Conservation (phyloP, 1,139 yeast genomes). For the Candida sanyaensis region DNA sequence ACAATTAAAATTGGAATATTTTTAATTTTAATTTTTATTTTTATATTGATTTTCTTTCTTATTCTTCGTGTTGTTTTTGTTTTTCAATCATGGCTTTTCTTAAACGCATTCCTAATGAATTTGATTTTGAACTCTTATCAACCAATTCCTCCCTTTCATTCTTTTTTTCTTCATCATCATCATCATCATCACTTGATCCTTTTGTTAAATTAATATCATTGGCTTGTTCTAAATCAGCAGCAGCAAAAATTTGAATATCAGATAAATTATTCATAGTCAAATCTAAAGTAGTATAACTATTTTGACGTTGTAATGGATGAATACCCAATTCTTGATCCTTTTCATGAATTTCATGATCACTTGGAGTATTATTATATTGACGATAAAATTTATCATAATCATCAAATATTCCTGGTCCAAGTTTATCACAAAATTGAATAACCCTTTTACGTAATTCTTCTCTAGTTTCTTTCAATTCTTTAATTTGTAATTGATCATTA, state of each 20-base stretch:
- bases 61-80: background rate
- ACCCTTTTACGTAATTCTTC: slow-evolving; percentile 57
- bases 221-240: slow-evolving; percentile 18
- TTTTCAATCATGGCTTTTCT: slow-evolving; percentile 13
- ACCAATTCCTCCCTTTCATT: background rate
- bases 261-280: slow-evolving; percentile 23
- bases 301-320: slow-evolving; percentile 10
- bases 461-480: slow-evolving; percentile 57
- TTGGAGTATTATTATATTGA: slow-evolving; percentile 23
- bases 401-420: slow-evolving; percentile 79
- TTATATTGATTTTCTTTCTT: too few relatives aligned
- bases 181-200: slow-evolving; percentile 9
- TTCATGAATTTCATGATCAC: slow-evolving; percentile 4
- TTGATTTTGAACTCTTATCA: background rate
- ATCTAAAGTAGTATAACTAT: slow-evolving; percentile 14
- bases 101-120: slow-evolving; percentile 3
- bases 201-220: slow-evolving; percentile 9
- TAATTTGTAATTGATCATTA: slow-evolving; percentile 40
- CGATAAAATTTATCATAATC: slow-evolving; percentile 48
- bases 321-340: background rate
- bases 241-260: slow-evolving; percentile 38
- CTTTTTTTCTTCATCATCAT: slow-evolving; percentile 6
- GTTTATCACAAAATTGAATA: slow-evolving; percentile 64
- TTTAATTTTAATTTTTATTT: too few relatives aligned
- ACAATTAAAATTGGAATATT: too few relatives aligned